Conservation (phyloP, 2,329 filamentous ascomycete species). For the Coleophoma crateriformis region DNA sequence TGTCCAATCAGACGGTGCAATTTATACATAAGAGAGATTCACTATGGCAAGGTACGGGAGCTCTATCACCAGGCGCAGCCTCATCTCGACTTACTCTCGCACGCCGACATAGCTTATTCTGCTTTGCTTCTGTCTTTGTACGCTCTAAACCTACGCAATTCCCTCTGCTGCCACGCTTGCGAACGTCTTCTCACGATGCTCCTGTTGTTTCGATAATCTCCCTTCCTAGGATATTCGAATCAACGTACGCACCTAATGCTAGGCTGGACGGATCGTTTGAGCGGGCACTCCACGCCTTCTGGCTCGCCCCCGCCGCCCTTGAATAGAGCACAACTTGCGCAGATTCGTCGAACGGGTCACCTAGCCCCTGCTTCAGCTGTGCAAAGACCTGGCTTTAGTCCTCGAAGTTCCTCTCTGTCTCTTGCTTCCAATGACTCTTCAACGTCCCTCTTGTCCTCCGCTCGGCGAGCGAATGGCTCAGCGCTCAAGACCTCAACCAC, state of each 20-base stretch:
- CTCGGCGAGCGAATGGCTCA: slow-evolving; percentile 61
- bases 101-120: no score
- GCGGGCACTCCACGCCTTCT: slow-evolving; percentile 57
- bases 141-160: no score
- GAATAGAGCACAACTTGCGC: slow-evolving; percentile 67
- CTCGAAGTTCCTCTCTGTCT: slow-evolving; percentile 73
- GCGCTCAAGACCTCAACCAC: slow-evolving; percentile 54
- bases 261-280: slow-evolving; percentile 91
- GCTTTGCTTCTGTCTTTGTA: no score
- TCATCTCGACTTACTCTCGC: no score
- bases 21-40: no score
- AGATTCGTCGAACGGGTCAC: slow-evolving; percentile 61
- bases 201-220: no score
- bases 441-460: slow-evolving; percentile 63
- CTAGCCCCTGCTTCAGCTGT: slow-evolving; percentile 65
- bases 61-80: no score
- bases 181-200: no score
- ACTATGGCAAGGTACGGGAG: no score
- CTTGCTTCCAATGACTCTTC: slow-evolving; percentile 73
- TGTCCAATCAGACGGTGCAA: neutral
- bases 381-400: slow-evolving; percentile 60
- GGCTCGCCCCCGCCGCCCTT: slow-evolving; percentile 54
- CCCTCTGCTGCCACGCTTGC: no score
- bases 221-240: no score
- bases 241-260: slow-evolving; percentile 9